Percentiles rank a stretch among this genome's conserved stretches.
phyloP scores from a whole-genome alignment of 2,329 filamentous ascomycete species.

The Hymenoscyphus infarciens region DNA sequence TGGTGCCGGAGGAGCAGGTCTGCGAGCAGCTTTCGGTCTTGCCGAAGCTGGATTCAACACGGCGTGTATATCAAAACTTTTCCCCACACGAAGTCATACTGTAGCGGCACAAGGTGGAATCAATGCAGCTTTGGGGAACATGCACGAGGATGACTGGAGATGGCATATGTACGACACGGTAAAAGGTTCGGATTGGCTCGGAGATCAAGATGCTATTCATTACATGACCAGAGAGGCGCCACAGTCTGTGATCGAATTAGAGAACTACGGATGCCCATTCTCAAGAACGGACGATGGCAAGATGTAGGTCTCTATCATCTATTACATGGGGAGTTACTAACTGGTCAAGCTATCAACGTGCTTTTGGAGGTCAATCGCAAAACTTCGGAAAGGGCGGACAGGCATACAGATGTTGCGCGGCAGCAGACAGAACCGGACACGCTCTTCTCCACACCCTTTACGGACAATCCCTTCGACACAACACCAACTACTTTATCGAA shows the following conservation, averaged over 20 bases:
- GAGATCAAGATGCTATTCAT: conserved; percentile 96
- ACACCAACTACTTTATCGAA: conserved; percentile 99
- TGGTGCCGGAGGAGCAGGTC: conserved; percentile 75
- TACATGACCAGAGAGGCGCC: conserved; percentile 98
- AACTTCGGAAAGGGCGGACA: conserved; percentile 96
- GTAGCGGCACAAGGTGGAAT: conserved; percentile 81
- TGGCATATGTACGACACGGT: conserved; percentile 99
- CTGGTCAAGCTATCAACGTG: conserved; percentile 77
- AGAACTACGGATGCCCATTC: conserved; percentile 97
- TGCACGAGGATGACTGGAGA: conserved; percentile 98
- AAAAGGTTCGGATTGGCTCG: conserved; percentile 96
- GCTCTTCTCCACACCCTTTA: conserved; percentile 98
- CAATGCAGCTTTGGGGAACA: conserved; percentile 87
- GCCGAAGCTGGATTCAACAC: conserved; percentile 88
- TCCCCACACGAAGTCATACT: conserved; percentile 81
- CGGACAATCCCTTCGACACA: conserved; percentile 92
- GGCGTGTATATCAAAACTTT: conserved; percentile 67
- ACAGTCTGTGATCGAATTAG: conserved; percentile 86
- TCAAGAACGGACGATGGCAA: conserved; percentile 93
- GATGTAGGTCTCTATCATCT: conserved; percentile 56
- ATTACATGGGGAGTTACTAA: conserved; percentile 21
- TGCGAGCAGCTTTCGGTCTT: conserved; percentile 80
- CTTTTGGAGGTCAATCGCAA: conserved; percentile 95
- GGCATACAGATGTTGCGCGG: conserved; percentile 78
- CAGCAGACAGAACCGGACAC: conserved; percentile 94